phyloP scores from a whole-genome alignment of 768 basidiomycete genomes.

The Leccinum barrowsii region DNA sequence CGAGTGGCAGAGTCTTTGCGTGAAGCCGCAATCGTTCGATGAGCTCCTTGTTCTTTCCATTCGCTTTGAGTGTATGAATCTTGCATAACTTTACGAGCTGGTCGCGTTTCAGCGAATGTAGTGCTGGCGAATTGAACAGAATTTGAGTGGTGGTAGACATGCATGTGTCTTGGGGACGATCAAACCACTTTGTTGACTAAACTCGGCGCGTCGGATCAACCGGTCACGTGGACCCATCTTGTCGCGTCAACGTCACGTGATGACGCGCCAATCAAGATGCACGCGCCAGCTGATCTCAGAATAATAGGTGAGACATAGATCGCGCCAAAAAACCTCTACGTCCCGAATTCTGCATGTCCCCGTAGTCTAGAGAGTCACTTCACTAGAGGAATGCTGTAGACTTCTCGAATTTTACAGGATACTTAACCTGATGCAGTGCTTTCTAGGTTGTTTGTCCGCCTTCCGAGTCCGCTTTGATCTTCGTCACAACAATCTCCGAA shows the following conservation, averaged over 20 bases:
- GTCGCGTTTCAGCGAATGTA: conserved; percentile 79
- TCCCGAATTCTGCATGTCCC: neutral
- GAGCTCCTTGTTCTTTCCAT: conserved; percentile 75
- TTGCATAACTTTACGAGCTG: conserved; percentile 87
- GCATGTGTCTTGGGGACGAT: neutral
- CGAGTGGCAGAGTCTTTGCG: conserved; percentile 58
- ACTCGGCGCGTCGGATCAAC: conserved; percentile 1
- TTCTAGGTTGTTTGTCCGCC: conserved; percentile 6
- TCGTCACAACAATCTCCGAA: conserved; percentile 5
- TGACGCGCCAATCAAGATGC: neutral
- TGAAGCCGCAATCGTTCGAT: conserved; percentile 66
- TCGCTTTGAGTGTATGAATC: conserved; percentile 73
- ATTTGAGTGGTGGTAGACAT: conserved; percentile 79
- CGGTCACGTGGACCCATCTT: conserved; percentile 17
- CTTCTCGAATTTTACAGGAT: neutral
- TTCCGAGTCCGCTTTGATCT: conserved; percentile 8
- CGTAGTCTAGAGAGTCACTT: neutral
- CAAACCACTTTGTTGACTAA: conserved; percentile 18
- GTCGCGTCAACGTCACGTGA: conserved; percentile 15
- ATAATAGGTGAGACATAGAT: conserved; percentile 17
- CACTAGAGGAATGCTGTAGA: neutral
- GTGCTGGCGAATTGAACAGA: conserved; percentile 78
- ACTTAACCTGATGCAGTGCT: neutral
- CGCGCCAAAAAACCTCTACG: neutral
- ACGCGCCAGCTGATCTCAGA: conserved; percentile 4